A percentile compares a stretch with the other conserved stretches of the same genome.
These are phyloP conservation scores for Paracoccidioides lutzii DNA, from an alignment of 2,329 filamentous ascomycete genomes.

Conservation along the genomic window DNA sequence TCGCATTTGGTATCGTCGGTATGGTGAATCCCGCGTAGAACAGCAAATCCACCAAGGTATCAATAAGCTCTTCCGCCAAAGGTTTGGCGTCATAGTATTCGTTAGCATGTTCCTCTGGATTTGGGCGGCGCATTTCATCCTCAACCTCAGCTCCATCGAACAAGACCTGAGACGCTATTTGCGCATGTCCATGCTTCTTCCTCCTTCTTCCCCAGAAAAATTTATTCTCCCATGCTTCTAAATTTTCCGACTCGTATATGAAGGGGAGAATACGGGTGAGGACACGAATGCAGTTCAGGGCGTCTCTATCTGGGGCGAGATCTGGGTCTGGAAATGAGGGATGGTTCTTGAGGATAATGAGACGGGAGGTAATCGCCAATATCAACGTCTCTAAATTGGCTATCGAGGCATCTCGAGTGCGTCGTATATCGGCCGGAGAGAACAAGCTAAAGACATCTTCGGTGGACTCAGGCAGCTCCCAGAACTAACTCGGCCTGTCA, in stretches of 20 bases:
- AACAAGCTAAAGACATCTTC: slow-evolving; percentile 97
- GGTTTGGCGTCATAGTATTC: slow-evolving; percentile 76
- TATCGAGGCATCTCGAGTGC: slow-evolving; percentile 70
- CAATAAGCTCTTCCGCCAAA: slow-evolving; percentile 81
- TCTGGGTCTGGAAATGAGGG: slow-evolving; percentile 82
- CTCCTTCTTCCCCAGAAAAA: slow-evolving; percentile 80
- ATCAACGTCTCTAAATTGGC: slow-evolving; percentile 85
- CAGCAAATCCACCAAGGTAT: slow-evolving; percentile 74
- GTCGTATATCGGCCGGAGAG: slow-evolving; percentile 73
- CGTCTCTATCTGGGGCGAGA: slow-evolving; percentile 68
- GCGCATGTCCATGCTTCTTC: slow-evolving; percentile 55
- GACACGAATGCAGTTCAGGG: slow-evolving; percentile 88
- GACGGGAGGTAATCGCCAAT: slow-evolving; percentile 66
- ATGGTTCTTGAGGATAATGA: slow-evolving; percentile 73
- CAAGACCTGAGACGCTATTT: slow-evolving; percentile 60
- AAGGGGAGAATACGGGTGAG: slow-evolving; percentile 83
- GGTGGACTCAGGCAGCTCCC: slow-evolving; percentile 88
- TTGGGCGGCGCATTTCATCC: slow-evolving; percentile 32
- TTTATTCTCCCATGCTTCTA: slow-evolving; percentile 74
- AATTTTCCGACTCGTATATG: slow-evolving; percentile 74
- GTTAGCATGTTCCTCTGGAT: slow-evolving; percentile 34
- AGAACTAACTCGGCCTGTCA: slow-evolving; percentile 54
- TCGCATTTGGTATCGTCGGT: slow-evolving; percentile 55
- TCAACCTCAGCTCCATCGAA: slow-evolving; percentile 60
- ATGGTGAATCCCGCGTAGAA: slow-evolving; percentile 89